Conservation (phyloP, 1,284 basidiomycete genomes). For the Ganoderma boninense region DNA sequence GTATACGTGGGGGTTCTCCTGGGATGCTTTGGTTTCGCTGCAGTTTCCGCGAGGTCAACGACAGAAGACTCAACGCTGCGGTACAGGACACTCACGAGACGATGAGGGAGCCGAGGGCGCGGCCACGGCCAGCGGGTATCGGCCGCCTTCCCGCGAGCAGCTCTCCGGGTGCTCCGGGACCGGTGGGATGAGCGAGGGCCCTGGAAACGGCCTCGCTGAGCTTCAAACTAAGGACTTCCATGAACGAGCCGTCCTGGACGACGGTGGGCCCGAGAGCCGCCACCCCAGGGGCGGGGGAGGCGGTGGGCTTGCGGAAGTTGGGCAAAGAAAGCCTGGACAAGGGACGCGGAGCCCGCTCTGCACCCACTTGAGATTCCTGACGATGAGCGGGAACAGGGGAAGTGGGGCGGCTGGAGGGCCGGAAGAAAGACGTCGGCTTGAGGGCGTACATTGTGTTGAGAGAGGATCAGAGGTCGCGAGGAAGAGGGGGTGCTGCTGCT, state of each 20-base stretch:
- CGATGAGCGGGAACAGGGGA: constrained; percentile 58
- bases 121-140: constrained; percentile 74
- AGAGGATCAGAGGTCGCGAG: constrained; percentile 30
- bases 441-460: constrained; percentile 64
- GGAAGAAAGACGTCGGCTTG: constrained; percentile 72
- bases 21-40: constrained; percentile 73
- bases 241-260: constrained; percentile 79
- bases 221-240: constrained; percentile 77
- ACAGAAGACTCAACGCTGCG: constrained; percentile 18
- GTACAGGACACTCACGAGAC: constrained; percentile 59
- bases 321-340: constrained; percentile 66
- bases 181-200: constrained; percentile 70
- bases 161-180: constrained; percentile 58
- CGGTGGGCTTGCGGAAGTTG: constrained; percentile 57
- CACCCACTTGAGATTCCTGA: constrained; percentile 47
- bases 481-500: background rate
- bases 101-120: constrained; percentile 69
- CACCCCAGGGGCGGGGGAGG: constrained; percentile 45
- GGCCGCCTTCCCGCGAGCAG: constrained; percentile 68
- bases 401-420: constrained; percentile 67
- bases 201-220: constrained; percentile 83
- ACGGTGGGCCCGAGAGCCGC: constrained; percentile 53
- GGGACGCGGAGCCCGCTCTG: constrained; percentile 57
- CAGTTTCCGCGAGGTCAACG: constrained; percentile 17
- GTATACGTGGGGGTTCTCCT: constrained; percentile 68